Conservation (phyloP, 768 basidiomycete genomes). For the Boletus eberwhitei region DNA sequence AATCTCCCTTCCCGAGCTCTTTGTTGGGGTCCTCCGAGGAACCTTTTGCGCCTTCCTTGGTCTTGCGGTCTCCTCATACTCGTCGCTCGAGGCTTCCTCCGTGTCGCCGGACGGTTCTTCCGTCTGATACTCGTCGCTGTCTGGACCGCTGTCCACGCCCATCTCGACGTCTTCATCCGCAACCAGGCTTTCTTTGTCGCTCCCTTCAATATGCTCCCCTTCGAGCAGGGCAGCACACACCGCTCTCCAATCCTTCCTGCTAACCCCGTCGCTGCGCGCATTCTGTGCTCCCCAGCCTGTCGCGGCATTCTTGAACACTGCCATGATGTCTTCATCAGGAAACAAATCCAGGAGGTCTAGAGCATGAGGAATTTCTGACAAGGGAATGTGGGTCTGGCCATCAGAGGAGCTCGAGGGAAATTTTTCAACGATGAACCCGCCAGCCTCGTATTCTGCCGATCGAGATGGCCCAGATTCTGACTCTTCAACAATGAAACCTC, state of each 20-base stretch:
- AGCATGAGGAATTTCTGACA: slow-evolving; percentile 58
- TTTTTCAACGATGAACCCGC: slow-evolving; percentile 32
- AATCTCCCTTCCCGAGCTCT: not conserved
- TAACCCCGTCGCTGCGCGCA: slow-evolving; percentile 40
- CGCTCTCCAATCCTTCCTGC: slow-evolving; percentile 71
- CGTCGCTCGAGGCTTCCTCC: slow-evolving; percentile 30
- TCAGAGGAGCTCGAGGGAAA: slow-evolving; percentile 8
- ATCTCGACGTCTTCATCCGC: slow-evolving; percentile 20
- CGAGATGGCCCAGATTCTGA: slow-evolving; percentile 9
- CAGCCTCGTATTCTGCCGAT: slow-evolving; percentile 16
- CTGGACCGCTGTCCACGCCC: slow-evolving; percentile 27
- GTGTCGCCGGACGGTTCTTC: slow-evolving; percentile 24
- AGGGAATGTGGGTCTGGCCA: slow-evolving; percentile 39
- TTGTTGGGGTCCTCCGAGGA: slow-evolving; percentile 1
- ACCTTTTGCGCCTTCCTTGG: slow-evolving; percentile 8
- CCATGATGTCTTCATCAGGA: slow-evolving; percentile 69
- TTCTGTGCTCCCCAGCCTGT: slow-evolving; percentile 57
- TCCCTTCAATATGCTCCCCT: slow-evolving; percentile 30
- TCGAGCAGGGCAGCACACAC: slow-evolving; percentile 76
- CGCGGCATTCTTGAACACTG: slow-evolving; percentile 73
- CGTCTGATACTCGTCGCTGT: slow-evolving; percentile 28
- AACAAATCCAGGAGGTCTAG: slow-evolving; percentile 62
- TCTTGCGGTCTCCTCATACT: slow-evolving; percentile 23
- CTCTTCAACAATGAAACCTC: slow-evolving; percentile 36
- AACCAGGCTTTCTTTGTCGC: slow-evolving; percentile 8